Conservation (phyloP, 2,329 filamentous ascomycete species). For the Nothopassalora personata region DNA sequence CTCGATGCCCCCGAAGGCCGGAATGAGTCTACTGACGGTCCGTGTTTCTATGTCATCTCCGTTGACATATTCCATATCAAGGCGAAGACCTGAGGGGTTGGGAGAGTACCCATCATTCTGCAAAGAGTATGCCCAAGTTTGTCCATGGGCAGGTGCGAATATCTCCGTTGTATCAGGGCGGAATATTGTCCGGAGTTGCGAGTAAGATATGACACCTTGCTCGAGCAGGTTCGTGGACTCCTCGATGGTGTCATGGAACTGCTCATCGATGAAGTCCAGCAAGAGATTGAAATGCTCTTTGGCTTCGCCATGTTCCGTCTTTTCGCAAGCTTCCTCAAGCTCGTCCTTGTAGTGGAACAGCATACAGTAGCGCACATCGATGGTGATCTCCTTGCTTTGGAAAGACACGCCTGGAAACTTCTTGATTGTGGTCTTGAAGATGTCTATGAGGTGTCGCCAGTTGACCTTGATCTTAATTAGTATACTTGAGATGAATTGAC, state of each 20-base stretch:
- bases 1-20: conserved; percentile 20
- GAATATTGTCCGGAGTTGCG: conserved; percentile 43
- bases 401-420: conserved; percentile 28
- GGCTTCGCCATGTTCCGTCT: conserved; percentile 27
- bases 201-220: conserved; percentile 32
- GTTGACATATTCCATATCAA: conserved; percentile 30
- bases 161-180: conserved; percentile 31
- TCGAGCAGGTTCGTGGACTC: conserved; percentile 28
- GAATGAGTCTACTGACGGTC: conserved; percentile 8
- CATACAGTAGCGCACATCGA: conserved; percentile 26
- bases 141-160: conserved; percentile 27
- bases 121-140: conserved; percentile 29
- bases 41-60: conserved; percentile 28
- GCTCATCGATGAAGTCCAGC: conserved; percentile 27
- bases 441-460: conserved; percentile 28
- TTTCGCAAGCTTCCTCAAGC: conserved; percentile 20
- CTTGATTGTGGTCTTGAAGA: conserved; percentile 23
- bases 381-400: conserved; percentile 27
- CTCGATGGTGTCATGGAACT: conserved; percentile 26
- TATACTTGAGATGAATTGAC: background rate
- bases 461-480: conserved; percentile 19
- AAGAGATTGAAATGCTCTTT: conserved; percentile 32
- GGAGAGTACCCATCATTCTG: conserved; percentile 27
- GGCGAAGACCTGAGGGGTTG: conserved; percentile 22
- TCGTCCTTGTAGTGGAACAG: conserved; percentile 28